Percentiles rank a stretch among this genome's conserved stretches.
Conservation (phyloP, 169 alveolate genomes). For the Plasmodium vivax region DNA sequence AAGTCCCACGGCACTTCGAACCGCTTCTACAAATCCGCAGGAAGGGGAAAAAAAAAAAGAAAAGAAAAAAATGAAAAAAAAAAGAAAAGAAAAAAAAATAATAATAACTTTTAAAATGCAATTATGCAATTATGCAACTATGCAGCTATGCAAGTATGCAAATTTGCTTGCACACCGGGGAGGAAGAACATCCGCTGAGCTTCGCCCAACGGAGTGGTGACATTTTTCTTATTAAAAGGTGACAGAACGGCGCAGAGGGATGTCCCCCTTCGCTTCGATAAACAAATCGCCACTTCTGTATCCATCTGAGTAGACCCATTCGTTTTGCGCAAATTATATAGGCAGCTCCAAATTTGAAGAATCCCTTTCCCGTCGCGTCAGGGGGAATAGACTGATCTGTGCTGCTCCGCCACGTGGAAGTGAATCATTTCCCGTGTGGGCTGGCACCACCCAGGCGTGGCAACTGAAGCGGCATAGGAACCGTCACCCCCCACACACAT, state of each 20-base stretch:
- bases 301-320: not conserved
- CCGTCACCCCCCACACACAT: not conserved
- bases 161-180: not conserved
- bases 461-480: not conserved
- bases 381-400: not conserved
- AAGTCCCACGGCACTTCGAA: not conserved
- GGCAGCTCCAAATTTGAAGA: not conserved
- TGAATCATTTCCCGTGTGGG: not conserved
- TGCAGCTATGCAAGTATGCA: no score
- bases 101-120: not conserved
- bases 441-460: not conserved
- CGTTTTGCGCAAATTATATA: not conserved
- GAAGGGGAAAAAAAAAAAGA: not conserved
- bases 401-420: not conserved
- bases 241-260: not conserved
- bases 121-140: no score
- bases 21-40: not conserved
- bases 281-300: not conserved
- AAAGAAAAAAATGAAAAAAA: no score
- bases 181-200: not conserved
- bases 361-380: not conserved
- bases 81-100: not conserved
- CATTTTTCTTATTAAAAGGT: not conserved
- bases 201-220: not conserved
- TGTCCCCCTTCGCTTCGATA: not conserved